These are phyloP conservation scores for Mastigamoeba balamuthi DNA, from an alignment of 78 protist species.

Conservation along the genomic window DNA sequence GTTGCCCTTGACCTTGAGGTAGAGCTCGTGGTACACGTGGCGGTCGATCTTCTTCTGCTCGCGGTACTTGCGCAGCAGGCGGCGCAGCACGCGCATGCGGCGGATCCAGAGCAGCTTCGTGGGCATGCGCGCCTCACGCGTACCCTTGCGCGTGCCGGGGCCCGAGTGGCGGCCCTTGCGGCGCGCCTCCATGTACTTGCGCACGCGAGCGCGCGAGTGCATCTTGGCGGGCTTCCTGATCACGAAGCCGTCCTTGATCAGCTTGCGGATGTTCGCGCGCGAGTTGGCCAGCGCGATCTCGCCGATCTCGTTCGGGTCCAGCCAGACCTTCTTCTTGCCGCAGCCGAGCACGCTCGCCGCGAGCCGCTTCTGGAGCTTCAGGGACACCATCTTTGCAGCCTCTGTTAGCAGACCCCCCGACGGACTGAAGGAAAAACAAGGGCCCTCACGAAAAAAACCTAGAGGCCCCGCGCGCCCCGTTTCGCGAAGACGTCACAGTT, in stretches of 20 bases:
- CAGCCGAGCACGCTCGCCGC: conserved; percentile 96
- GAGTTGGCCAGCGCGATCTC: conserved; percentile 96
- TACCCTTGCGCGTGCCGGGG: conserved; percentile 94
- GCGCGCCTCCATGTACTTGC: conserved; percentile 72
- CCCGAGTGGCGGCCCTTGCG: conserved; percentile 88
- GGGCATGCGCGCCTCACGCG: conserved; percentile 96
- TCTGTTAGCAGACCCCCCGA: not conserved
- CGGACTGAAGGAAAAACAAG: not conserved
- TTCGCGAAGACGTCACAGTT: too few species aligned
- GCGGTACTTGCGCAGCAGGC: conserved; percentile 94
- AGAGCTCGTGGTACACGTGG: conserved; percentile 90
- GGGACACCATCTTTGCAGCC: conserved; percentile 62
- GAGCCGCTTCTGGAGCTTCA: conserved; percentile 89
- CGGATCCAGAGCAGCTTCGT: conserved; percentile 94
- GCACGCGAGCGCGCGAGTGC: conserved; percentile 87
- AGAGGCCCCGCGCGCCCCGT: not conserved
- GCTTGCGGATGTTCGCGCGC: conserved; percentile 80
- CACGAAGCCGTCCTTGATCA: conserved; percentile 89
- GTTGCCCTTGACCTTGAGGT: conserved; percentile 96
- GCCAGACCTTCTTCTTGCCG: conserved; percentile 96
- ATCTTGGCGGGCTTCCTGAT: conserved; percentile 76
- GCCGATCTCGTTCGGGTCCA: conserved; percentile 94
- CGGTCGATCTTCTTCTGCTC: conserved; percentile 91
- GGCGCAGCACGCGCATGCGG: conserved; percentile 95
- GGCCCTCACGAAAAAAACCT: not conserved